Evolutionary conservation across 805 yeast species (phyloP).

Genomic region (Wickerhamomyces silvicola): DNA sequence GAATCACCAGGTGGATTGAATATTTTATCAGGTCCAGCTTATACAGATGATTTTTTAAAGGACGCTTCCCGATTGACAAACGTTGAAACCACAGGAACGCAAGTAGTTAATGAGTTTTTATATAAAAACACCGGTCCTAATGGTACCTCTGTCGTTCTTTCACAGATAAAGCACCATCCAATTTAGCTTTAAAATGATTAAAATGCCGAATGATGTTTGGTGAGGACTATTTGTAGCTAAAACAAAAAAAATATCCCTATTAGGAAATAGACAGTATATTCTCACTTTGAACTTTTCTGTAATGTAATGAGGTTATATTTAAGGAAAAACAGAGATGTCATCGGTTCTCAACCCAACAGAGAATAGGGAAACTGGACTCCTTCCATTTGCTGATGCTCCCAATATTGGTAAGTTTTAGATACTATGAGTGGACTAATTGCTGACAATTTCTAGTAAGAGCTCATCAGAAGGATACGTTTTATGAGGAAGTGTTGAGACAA

Average conservation of each 20-base stretch:
- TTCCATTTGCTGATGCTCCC: constrained; percentile 82
- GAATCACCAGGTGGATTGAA: not conserved
- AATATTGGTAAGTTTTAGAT: constrained; percentile 56
- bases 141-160: too few relatives aligned
- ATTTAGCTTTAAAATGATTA: too few relatives aligned
- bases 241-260: too few relatives aligned
- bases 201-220: too few relatives aligned
- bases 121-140: too few relatives aligned
- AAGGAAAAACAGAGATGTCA: too few relatives aligned
- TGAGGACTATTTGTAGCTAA: too few relatives aligned
- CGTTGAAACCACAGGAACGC: constrained; percentile 10
- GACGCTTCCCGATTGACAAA: constrained; percentile 13
- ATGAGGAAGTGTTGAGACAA: constrained; percentile 46
- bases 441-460: constrained; percentile 55
- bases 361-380: constrained; percentile 10
- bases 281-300: too few relatives aligned
- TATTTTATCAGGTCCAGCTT: not conserved
- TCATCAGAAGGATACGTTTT: constrained; percentile 81
- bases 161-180: too few relatives aligned
- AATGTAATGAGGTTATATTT: too few relatives aligned
- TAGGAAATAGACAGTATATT: too few relatives aligned
- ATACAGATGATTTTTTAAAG: constrained; percentile 12
- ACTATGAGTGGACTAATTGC: not conserved
- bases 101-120: constrained; percentile 18
- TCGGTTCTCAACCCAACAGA: not conserved